Percentiles rank a stretch among this genome's conserved stretches.
phyloP scores from a whole-genome alignment of 306 rosid genomes.

The Erythrophleum fordii region DNA sequence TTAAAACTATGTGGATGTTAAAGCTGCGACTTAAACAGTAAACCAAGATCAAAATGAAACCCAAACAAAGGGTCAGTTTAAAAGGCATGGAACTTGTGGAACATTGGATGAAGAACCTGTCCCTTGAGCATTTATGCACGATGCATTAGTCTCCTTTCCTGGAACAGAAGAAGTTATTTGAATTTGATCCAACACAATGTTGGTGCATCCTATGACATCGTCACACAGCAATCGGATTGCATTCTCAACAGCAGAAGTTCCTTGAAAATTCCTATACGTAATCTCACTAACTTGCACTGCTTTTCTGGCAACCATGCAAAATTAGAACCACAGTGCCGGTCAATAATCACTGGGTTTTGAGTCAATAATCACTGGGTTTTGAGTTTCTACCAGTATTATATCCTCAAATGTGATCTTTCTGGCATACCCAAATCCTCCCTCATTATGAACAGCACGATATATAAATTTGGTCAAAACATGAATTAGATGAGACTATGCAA shows the following conservation, averaged over 20 bases:
- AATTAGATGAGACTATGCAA: background rate
- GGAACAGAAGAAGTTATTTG: slow-evolving; percentile 11
- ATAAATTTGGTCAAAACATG: background rate
- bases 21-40: background rate
- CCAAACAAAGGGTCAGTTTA: background rate
- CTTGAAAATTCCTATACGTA: slow-evolving; percentile 38
- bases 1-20: background rate
- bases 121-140: slow-evolving; percentile 43
- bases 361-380: slow-evolving; percentile 51
- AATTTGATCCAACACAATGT: slow-evolving; percentile 27
- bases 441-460: background rate
- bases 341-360: slow-evolving; percentile 45
- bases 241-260: slow-evolving; percentile 34
- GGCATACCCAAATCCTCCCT: slow-evolving; percentile 66
- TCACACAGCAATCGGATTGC: slow-evolving; percentile 45
- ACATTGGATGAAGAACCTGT: background rate
- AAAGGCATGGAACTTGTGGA: slow-evolving; percentile 46
- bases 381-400: slow-evolving; percentile 21
- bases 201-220: slow-evolving; percentile 11
- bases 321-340: slow-evolving; percentile 29
- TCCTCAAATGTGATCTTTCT: slow-evolving; percentile 50
- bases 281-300: slow-evolving; percentile 47
- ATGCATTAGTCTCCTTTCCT: background rate
- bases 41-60: background rate
- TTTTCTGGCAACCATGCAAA: rapidly evolving